These are phyloP conservation scores for Chaetomiaceae sp. DNA, from an alignment of 2,329 filamentous ascomycete species.

Conservation along the genomic window DNA sequence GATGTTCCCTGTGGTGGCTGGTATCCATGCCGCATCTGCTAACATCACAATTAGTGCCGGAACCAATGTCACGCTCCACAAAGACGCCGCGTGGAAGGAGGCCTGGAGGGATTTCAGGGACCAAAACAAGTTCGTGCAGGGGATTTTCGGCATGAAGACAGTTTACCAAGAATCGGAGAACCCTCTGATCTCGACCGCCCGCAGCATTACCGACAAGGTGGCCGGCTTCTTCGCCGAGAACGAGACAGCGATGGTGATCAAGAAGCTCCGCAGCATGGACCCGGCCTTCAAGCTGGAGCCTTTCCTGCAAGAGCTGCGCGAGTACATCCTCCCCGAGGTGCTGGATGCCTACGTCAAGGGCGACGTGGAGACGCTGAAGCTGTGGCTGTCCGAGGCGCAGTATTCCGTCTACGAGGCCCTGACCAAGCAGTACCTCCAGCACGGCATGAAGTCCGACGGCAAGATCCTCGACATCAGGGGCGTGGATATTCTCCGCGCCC, in stretches of 20 bases:
- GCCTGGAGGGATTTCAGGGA: constrained; percentile 97
- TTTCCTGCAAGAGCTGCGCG: constrained; percentile 89
- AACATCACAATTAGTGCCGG: constrained; percentile 67
- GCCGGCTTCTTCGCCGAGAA: constrained; percentile 98
- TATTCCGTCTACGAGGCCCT: constrained; percentile 96
- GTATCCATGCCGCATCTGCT: background rate
- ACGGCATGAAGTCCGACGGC: constrained; percentile 89
- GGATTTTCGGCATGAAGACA: constrained; percentile 76
- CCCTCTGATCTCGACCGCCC: constrained; percentile 83
- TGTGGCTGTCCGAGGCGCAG: constrained; percentile 94
- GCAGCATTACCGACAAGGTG: constrained; percentile 87
- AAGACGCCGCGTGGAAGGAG: constrained; percentile 96
- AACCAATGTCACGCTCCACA: constrained; percentile 90
- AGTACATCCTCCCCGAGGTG: constrained; percentile 96
- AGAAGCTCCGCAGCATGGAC: constrained; percentile 95
- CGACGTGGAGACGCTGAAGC: constrained; percentile 80
- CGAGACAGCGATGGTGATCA: constrained; percentile 95
- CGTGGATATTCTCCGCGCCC: constrained; percentile 78
- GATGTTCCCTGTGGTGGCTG: constrained; percentile 29
- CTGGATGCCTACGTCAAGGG: constrained; percentile 98
- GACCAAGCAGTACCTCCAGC: constrained; percentile 90
- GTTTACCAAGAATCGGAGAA: constrained; percentile 97
- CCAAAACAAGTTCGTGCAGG: constrained; percentile 79
- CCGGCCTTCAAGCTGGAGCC: constrained; percentile 91
- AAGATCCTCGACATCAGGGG: constrained; percentile 91